A percentile compares a stretch with the other conserved stretches of the same genome.
Conservation (phyloP, 2,329 filamentous ascomycete genomes). For the Onygenales sp. region DNA sequence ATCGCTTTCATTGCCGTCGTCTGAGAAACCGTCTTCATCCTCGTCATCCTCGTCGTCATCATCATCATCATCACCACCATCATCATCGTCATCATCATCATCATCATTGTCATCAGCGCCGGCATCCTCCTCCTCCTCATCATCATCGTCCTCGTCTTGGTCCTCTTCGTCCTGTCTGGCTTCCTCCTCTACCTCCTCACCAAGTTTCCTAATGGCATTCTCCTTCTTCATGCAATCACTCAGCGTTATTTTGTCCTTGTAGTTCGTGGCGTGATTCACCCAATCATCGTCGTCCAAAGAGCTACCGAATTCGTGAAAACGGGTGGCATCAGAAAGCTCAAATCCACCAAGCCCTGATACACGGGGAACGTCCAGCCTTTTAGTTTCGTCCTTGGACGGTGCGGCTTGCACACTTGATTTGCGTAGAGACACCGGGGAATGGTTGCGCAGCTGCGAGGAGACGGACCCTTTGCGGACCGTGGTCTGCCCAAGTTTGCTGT, state of each 20-base stretch:
- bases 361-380: slow-evolving; percentile 19
- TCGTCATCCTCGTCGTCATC: slow-evolving; percentile 29
- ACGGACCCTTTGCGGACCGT: slow-evolving; percentile 16
- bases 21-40: slow-evolving; percentile 47
- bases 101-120: slow-evolving; percentile 43
- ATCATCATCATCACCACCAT: slow-evolving; percentile 46
- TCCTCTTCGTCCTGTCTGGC: slow-evolving; percentile 66
- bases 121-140: slow-evolving; percentile 43
- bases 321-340: slow-evolving; percentile 33
- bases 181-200: slow-evolving; percentile 85
- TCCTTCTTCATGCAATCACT: slow-evolving; percentile 86
- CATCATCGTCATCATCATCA: slow-evolving; percentile 60
- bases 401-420: slow-evolving; percentile 1
- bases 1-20: slow-evolving; percentile 69
- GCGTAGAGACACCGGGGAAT: slow-evolving; percentile 24
- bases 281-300: slow-evolving; percentile 81
- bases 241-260: slow-evolving; percentile 68
- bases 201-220: slow-evolving; percentile 74
- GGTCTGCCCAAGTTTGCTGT: slow-evolving; percentile 17
- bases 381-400: slow-evolving; percentile 9
- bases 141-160: slow-evolving; percentile 43
- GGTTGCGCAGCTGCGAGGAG: slow-evolving; percentile 25
- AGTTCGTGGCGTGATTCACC: slow-evolving; percentile 62
- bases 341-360: slow-evolving; percentile 28
- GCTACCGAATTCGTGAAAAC: slow-evolving; percentile 87